These are phyloP conservation scores for Bauhinia variegata DNA, from an alignment of 306 rosid genomes.

Conservation along the genomic window DNA sequence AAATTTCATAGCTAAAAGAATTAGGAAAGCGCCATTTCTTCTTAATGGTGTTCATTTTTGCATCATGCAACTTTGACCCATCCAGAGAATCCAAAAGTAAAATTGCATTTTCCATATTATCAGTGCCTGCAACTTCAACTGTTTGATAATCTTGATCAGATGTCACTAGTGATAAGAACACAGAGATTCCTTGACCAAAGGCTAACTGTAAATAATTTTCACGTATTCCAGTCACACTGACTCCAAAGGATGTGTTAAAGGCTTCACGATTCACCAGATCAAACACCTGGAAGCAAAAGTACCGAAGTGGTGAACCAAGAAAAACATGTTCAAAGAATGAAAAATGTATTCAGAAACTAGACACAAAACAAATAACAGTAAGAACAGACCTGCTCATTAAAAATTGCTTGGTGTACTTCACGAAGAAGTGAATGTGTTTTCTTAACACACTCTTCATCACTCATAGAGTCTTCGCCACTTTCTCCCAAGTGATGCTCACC, in stretches of 20 bases:
- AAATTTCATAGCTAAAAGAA: slow-evolving; percentile 73
- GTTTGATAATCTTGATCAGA: slow-evolving; percentile 56
- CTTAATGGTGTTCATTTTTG: slow-evolving; percentile 47
- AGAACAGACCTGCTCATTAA: slow-evolving; percentile 62
- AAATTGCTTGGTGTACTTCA: slow-evolving; percentile 79
- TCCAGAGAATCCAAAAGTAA: slow-evolving; percentile 80
- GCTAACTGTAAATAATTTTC: slow-evolving; percentile 86
- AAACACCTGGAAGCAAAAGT: slow-evolving; percentile 70
- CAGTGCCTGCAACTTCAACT: slow-evolving; percentile 46
- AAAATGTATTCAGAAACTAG: slow-evolving; percentile 10
- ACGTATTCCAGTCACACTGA: slow-evolving; percentile 87
- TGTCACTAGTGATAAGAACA: slow-evolving; percentile 72
- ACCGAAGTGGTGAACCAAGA: slow-evolving; percentile 29
- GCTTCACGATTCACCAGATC: slow-evolving; percentile 91
- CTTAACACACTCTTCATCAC: slow-evolving; percentile 69
- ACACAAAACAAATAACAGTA: slow-evolving; percentile 13
- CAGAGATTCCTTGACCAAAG: slow-evolving; percentile 70
- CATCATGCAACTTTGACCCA: slow-evolving; percentile 60
- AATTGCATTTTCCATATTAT: slow-evolving; percentile 57
- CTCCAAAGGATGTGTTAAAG: slow-evolving; percentile 62
- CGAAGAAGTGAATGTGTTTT: slow-evolving; percentile 81
- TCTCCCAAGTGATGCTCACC: slow-evolving; percentile 47
- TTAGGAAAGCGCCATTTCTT: slow-evolving; percentile 55
- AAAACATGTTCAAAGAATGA: slow-evolving; percentile 15
- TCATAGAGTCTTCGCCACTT: slow-evolving; percentile 56